Base-by-base conservation (phyloP, 2,329 filamentous ascomycete species). In the Diplodia sapinea region DNA sequence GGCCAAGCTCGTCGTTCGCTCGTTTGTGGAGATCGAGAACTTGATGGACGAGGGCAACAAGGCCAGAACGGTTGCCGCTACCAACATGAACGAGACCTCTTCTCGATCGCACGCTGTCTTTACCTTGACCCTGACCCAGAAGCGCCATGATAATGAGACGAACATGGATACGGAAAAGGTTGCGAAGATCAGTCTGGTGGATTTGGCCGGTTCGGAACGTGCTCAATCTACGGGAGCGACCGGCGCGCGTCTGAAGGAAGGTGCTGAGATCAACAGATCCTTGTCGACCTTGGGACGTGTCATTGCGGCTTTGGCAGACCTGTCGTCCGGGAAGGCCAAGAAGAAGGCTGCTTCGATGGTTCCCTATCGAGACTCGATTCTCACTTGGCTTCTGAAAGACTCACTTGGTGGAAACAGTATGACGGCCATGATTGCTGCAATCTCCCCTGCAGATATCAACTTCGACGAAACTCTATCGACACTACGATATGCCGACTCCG, bases 1-100 rank as follows among this genome's bases (percentile, higher is more conserved):
- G 74, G 94, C 96, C 70, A 98, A 99, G 79, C 82, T 99, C 69
- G 92, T 95, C 1, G 95, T 99, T 50, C 88, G 93, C 72, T 94
- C 93, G 69, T 98, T 99, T 77, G 86, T 90, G 66, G 96, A 99
- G 77, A 98, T 99, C 72, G 95, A 99, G 76, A 90, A 97, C 76
- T 82, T 99, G 74, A 99, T 99, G 95, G 95, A 99, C 77, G 94
- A 98, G 81, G 95, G 95, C 75, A 99, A 99, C 84, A 99, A 99
- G 81, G 95, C 95, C 40, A 87, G 95, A 84, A 99, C 95, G 0
- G 95, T 99, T 49, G 95, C 95, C 3, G 95, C 95, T 8, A 99
- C 95, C 49, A 99, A 98, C 86, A 99, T 99, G 95, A 99, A 99
- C 84, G 95, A 98, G 80, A 99, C 96, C 0, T 97, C 93, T 69